Percentiles rank a stretch among this genome's conserved stretches.
Conservation (phyloP, 805 yeast species). For the Candida vartiovaarae region DNA sequence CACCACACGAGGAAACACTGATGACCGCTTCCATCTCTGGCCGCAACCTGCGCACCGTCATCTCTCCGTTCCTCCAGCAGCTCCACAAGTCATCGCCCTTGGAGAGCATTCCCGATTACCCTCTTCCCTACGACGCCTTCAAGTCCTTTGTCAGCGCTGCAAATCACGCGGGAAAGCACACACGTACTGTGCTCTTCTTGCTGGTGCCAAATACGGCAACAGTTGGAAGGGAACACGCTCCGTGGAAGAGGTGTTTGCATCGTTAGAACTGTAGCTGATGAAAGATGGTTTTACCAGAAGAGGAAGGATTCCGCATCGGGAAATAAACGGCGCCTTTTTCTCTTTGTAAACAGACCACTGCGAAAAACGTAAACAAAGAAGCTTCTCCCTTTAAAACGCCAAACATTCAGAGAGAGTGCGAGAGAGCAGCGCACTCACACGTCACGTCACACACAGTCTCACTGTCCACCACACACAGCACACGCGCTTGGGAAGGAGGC, state of each 20-base stretch:
- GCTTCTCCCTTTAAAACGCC: too few species aligned
- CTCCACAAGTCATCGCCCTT: constrained; percentile 2
- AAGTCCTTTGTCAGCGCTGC: constrained; percentile 12
- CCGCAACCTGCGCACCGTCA: constrained; percentile 19
- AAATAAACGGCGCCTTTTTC: neutral
- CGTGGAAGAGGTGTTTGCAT: constrained; percentile 8
- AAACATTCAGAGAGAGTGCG: too few species aligned
- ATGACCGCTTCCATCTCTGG: constrained; percentile 21
- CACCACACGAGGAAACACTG: constrained; percentile 23
- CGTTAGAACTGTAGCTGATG: neutral
- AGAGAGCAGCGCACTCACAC: too few species aligned
- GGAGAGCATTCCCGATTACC: constrained; percentile 17
- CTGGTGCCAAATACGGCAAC: constrained; percentile 14
- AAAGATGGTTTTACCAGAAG: neutral
- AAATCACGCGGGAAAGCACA: neutral
- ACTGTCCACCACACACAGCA: too few species aligned
- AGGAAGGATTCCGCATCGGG: constrained; percentile 1
- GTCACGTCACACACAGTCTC: too few species aligned
- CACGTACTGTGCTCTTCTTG: constrained; percentile 9
- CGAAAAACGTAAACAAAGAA: too few species aligned
- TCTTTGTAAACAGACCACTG: neutral
- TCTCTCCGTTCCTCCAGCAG: constrained; percentile 19
- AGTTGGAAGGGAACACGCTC: constrained; percentile 15
- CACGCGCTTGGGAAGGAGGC: neutral
- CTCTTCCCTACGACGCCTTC: constrained; percentile 22